Conservation (phyloP, 1,139 yeast species). For the Taphrina wiesneri region DNA sequence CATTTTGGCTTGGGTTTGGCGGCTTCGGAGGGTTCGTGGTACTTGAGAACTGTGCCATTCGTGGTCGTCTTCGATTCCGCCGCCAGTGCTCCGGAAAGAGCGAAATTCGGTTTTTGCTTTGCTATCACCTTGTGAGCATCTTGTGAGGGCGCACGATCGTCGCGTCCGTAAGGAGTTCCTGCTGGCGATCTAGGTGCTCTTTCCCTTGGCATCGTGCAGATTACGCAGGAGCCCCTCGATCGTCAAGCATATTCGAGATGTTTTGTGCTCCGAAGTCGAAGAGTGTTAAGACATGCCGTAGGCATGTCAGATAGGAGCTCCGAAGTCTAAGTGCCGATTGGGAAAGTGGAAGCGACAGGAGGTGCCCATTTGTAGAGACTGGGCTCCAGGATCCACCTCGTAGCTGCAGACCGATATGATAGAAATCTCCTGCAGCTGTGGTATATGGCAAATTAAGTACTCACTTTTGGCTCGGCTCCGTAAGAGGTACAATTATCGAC, state of each 20-base stretch:
- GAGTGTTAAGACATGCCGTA: too few relatives aligned
- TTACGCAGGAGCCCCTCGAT: background rate
- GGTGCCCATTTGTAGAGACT: too few relatives aligned
- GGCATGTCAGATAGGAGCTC: too few relatives aligned
- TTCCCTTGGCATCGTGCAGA: background rate
- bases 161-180: background rate
- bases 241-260: background rate
- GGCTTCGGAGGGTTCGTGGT: conserved; percentile 52
- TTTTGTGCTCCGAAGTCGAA: background rate
- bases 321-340: background rate
- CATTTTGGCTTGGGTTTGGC: conserved; percentile 45
- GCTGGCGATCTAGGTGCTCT: background rate
- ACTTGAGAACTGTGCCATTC: conserved; percentile 50
- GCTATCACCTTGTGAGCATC: background rate
- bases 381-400: too few relatives aligned
- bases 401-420: too few relatives aligned
- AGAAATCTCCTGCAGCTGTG: too few relatives aligned
- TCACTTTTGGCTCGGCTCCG: too few relatives aligned
- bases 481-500: too few relatives aligned
- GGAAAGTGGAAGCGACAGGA: too few relatives aligned
- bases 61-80: conserved; percentile 49
- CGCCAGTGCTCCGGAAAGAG: conserved; percentile 53
- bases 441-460: too few relatives aligned
- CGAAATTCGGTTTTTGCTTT: conserved; percentile 49
- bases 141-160: background rate